Evolutionary conservation across 352 stramenopile species (phyloP), one percentile per base, ranked within the genome.

Genomic region (Globisporangium echinulatum): DNA sequence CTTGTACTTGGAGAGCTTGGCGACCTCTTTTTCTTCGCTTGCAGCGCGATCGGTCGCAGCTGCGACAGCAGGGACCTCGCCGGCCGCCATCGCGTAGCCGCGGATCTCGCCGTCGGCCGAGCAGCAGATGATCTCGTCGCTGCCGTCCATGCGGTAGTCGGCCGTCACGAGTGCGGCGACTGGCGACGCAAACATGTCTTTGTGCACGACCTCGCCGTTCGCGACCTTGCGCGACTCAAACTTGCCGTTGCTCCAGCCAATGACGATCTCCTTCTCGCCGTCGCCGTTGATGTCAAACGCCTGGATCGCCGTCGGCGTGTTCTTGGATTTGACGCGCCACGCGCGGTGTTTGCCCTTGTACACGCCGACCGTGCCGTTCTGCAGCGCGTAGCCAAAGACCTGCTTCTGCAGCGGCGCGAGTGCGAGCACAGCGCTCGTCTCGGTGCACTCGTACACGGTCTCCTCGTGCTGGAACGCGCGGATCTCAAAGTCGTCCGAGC

Each of bases 281-380:
- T 97, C 91, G 13, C 78, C 87, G 53, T 97, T 88, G 46, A 97
- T 88, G 63, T 98, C 89, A 65, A 96, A 97, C 52, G 71, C 82
- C 46, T 85, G 74, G 56, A 97, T 84, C 4, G 87, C 77, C 4
- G 74, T 91, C 3, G 87, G 77, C 9, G 70, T 62, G 62, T 97
- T 88, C 64, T 97, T 97, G 14, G 79, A 93, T 64, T 97, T 97
- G 62, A 97, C 87, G 54, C 92, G 82, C 91, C 91, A 97, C 10
- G 90, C 75, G 51, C 92, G 87, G 63, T 79, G 68, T 38, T 85
- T 88, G 44, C 85, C 87, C 38, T 90, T 82, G 70, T 97, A 97
- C 5, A 98, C 82, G n/a, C 90, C 92, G n/a, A 96, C 80, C 0
- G 92, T 97, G 54, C 92, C 90, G 54, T 98, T 97, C 37, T 87